Percentiles rank a stretch among this genome's conserved stretches.
phyloP scores from a whole-genome alignment of 2,329 filamentous ascomycete species.

The Canariomyces notabilis region DNA sequence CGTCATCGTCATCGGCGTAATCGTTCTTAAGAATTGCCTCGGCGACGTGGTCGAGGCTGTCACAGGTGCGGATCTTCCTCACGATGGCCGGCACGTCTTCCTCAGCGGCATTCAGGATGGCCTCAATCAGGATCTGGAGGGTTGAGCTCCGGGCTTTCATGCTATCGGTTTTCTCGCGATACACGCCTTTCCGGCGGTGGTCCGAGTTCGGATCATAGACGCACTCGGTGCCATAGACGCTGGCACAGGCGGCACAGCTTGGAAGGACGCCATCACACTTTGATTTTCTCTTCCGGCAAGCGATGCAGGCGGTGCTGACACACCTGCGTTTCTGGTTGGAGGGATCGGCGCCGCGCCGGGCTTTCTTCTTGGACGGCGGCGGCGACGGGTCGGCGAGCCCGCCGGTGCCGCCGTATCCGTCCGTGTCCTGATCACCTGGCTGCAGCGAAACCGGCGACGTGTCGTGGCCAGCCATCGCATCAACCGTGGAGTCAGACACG shows the following conservation, averaged over 20 bases:
- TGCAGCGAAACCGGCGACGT: conserved; percentile 5
- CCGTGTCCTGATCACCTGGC: conserved; percentile 8
- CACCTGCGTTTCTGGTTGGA: conserved; percentile 63
- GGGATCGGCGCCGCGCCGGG: conserved; percentile 44
- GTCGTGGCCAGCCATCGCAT: conserved; percentile 13
- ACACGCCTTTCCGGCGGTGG: conserved; percentile 92
- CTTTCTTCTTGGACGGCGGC: conserved; percentile 41
- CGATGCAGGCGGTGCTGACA: conserved; percentile 79
- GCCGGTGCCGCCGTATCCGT: conserved; percentile 2
- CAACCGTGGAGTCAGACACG: conserved; percentile 1
- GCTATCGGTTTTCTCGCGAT: conserved; percentile 86
- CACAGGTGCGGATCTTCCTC: conserved; percentile 81
- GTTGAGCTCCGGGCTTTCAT: conserved; percentile 84
- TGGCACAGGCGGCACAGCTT: conserved; percentile 91
- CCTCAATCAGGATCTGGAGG: conserved; percentile 85
- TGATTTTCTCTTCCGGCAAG: conserved; percentile 72
- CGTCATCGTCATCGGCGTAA: conserved; percentile 35
- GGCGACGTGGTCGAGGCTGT: conserved; percentile 56
- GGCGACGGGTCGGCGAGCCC: conserved; percentile 1
- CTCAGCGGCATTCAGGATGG: conserved; percentile 85
- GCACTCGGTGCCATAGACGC: conserved; percentile 86
- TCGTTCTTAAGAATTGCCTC: conserved; percentile 48
- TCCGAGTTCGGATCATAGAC: conserved; percentile 96
- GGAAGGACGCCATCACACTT: conserved; percentile 91
- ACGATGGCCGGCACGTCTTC: conserved; percentile 79